Conservation (phyloP, 148 eudicot genomes). For the Camellia japonica region DNA sequence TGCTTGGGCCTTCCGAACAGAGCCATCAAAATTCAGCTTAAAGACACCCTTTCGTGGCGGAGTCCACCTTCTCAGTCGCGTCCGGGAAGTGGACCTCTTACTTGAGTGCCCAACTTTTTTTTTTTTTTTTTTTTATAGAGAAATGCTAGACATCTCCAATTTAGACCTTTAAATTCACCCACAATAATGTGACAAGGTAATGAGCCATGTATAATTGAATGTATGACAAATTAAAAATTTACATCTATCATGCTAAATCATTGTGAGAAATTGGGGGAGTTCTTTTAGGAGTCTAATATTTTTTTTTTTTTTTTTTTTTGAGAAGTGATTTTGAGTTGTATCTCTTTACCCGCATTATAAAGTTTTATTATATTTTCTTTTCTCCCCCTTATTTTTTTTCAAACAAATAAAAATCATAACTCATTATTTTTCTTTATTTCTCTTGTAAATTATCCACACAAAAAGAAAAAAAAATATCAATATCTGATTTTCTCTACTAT, state of each 20-base stretch:
- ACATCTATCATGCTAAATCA: not conserved
- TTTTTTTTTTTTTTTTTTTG: not conserved
- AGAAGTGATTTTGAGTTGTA: not conserved
- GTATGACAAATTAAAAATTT: not conserved
- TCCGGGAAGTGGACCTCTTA: not conserved
- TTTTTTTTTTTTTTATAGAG: not conserved
- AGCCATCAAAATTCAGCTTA: no score
- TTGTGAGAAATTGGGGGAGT: not conserved
- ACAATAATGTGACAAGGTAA: no score
- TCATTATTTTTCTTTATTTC: not conserved
- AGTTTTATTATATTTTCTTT: not conserved
- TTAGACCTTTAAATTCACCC: no score
- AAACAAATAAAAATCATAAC: not conserved
- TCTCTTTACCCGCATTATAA: not conserved
- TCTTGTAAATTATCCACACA: not conserved
- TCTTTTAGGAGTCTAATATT: not conserved
- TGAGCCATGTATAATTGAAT: no score
- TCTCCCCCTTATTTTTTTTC: not conserved
- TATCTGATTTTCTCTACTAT: not conserved
- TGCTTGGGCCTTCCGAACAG: no score
- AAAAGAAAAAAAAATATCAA: not conserved
- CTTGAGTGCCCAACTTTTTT: not conserved
- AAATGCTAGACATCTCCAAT: not conserved
- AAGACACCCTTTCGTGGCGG: no score
- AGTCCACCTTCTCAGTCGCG: no score